phyloP scores from a whole-genome alignment of 768 basidiomycete species.

The Lentinula aciculospora region DNA sequence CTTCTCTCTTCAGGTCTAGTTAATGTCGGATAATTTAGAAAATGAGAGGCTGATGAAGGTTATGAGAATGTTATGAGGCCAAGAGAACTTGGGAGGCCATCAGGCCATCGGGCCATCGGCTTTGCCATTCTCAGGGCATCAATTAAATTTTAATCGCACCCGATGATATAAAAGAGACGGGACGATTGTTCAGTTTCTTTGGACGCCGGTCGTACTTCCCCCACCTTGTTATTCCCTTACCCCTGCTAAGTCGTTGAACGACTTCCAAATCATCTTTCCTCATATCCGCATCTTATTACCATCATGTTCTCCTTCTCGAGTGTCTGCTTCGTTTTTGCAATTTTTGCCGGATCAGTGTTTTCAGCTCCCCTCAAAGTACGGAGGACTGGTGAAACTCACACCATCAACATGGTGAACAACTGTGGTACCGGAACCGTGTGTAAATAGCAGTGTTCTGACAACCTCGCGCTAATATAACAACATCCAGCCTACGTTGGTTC shows the following conservation, averaged over 20 bases:
- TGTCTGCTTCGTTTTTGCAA: background rate
- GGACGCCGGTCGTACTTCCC: conserved; percentile 1
- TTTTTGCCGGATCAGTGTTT: background rate
- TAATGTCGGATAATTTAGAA: too few species aligned
- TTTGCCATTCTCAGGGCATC: too few species aligned
- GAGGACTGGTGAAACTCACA: background rate
- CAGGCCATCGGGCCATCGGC: too few species aligned
- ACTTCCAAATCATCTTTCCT: background rate
- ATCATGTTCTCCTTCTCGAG: background rate
- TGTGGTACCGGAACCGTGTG: conserved; percentile 29
- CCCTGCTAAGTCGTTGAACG: background rate
- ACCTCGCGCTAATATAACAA: background rate
- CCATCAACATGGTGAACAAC: conserved; percentile 21
- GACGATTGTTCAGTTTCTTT: background rate
- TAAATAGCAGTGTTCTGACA: background rate
- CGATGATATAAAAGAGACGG: background rate
- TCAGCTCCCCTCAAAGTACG: background rate
- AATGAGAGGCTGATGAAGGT: too few species aligned
- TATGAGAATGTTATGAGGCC: too few species aligned
- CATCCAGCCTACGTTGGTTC: conserved; percentile 23
- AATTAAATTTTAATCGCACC: too few species aligned
- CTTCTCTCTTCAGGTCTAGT: too few species aligned
- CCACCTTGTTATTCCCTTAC: background rate
- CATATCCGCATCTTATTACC: background rate
- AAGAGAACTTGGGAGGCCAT: too few species aligned